Base-by-base conservation (phyloP, 768 basidiomycete species). In the Collybia sordida region DNA sequence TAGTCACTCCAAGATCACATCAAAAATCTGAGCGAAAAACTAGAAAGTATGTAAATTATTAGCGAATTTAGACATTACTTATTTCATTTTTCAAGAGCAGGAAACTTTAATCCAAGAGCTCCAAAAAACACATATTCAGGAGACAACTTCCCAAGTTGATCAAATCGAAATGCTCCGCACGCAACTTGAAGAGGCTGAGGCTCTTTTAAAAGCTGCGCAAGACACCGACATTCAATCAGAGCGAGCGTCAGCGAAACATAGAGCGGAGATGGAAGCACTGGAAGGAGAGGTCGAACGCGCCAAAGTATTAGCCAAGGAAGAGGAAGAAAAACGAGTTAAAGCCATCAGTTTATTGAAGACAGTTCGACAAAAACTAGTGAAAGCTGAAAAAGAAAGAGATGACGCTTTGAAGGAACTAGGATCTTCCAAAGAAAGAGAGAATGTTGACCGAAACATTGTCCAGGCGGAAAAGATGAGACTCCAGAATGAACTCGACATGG, bases 251-350 rank as follows among this genome's bases (percentile, higher is more conserved):
- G 64, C 73, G 1, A 81, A 76, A 47, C 80, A 76, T 36, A 77
- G 79, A 45, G 66, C 69, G 0, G 84, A 89, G 35, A 67, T 86
- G 0, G 76, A 79, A 2, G 77, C 74, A 15, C 70, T 93, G n/a
- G 74, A 76, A 41, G 65, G 74, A 15, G 90, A 97, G 49, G 66
- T 86, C 1, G 78, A 83, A 41, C 80, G 78, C 39, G 69, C 79
- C 3, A 85, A 83, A 55, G 72, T 71, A 17, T 48, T 73, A 8
- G 86, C 84, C 4, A 97, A 91, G 65, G 95, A 98, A 53, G 97
- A 98, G 63, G 97, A 98, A 66, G 97, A 99, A 69, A 98, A 99
- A 69, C 84, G 96, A 11, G 82, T 85, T 17, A 99, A 98, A 61
- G 95, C 95, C 0, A 88, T 98, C 56, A 88, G 85, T 44, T 71